Evolutionary conservation across 257 asterid species (phyloP).

Genomic region (Apocynum venetum): DNA sequence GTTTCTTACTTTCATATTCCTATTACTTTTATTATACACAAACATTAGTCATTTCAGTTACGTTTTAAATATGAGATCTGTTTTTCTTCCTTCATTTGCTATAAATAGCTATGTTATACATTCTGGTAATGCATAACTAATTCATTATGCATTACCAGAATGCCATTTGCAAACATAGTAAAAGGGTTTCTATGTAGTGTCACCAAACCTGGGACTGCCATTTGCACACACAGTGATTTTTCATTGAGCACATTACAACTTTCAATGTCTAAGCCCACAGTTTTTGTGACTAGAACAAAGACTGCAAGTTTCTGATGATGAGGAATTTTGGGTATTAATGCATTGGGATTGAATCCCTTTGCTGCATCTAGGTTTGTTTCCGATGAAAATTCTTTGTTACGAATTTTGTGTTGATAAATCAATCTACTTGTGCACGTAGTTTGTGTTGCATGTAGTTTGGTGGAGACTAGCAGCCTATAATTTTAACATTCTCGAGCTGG

Average conservation of each 20-base stretch:
- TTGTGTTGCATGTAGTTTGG: neutral
- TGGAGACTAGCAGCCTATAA: neutral
- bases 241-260: neutral
- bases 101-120: neutral
- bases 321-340: neutral
- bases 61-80: neutral
- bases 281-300: neutral
- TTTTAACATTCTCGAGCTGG: neutral
- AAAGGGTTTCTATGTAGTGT: neutral
- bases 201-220: neutral
- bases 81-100: neutral
- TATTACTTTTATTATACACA: neutral
- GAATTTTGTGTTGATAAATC: neutral
- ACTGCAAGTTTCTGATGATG: neutral
- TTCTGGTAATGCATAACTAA: neutral
- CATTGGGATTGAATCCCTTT: neutral
- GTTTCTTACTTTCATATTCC: slow-evolving; percentile 29
- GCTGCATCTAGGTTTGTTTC: slow-evolving; percentile 1
- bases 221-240: neutral
- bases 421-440: neutral
- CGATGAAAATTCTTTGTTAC: neutral
- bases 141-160: neutral
- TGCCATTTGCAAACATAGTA: neutral
- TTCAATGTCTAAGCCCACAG: neutral
- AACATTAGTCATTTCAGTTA: neutral